phyloP scores from a whole-genome alignment of 73 alveolate genomes.

The Paramecium octaurelia region DNA sequence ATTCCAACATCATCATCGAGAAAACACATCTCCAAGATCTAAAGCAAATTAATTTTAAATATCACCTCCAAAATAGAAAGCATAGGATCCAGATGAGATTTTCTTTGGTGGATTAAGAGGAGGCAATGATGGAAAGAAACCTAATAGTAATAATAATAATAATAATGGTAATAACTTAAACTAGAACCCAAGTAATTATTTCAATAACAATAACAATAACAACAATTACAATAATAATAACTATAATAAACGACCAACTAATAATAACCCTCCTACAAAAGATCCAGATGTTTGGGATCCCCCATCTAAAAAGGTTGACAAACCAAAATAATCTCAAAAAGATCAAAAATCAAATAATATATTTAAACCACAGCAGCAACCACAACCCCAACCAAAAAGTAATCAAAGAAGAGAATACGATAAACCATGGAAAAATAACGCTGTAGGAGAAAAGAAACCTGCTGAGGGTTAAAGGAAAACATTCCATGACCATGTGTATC shows the following conservation, averaged over 20 bases:
- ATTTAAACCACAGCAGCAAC: background rate
- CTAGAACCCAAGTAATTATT: background rate
- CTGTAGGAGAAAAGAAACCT: constrained; percentile 6
- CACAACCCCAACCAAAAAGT: background rate
- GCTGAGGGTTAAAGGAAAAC: constrained; percentile 23
- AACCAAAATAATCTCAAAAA: background rate
- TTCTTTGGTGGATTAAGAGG: constrained; percentile 21
- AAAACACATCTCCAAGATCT: background rate
- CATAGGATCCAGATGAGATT: constrained; percentile 16
- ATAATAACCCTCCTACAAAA: background rate
- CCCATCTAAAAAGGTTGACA: constrained; percentile 25
- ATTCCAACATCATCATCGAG: constrained; percentile 3
- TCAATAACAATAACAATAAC: background rate
- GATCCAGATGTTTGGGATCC: constrained; percentile 67
- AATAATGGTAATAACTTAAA: background rate
- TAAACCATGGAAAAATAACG: constrained; percentile 29
- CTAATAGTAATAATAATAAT: background rate
- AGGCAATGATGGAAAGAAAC: background rate
- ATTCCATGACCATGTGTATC: constrained; percentile 54
- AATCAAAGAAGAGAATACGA: constrained; percentile 44
- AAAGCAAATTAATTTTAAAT: constrained; percentile 27
- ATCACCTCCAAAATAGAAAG: constrained; percentile 28
- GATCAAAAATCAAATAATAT: background rate
- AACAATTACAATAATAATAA: background rate
- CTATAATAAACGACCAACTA: background rate